A percentile compares a stretch with the other conserved stretches of the same genome.
Conservation (phyloP, 1,139 yeast genomes). For the Magnusiomyces fungicola region DNA sequence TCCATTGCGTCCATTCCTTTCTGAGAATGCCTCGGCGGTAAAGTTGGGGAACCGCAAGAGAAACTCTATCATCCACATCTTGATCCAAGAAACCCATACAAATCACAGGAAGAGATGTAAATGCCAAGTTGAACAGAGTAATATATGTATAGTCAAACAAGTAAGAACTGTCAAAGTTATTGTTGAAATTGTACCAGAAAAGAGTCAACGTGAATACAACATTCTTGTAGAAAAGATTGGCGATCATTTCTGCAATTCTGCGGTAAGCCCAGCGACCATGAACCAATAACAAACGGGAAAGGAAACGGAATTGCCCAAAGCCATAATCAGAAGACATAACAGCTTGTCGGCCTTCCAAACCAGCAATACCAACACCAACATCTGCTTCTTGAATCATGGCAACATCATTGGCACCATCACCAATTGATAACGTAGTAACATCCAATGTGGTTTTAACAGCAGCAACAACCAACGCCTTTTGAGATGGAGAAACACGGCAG, state of each 20-base stretch:
- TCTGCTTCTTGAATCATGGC: conserved; percentile 99
- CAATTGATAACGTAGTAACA: conserved; percentile 88
- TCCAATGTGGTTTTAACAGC: conserved; percentile 74
- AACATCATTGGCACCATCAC: conserved; percentile 98
- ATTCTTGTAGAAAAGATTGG: conserved; percentile 87
- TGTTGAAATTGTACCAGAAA: conserved; percentile 88
- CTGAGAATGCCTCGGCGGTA: conserved; percentile 81
- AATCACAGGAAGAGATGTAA: conserved; percentile 89
- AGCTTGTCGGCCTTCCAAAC: conserved; percentile 97
- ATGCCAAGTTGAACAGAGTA: conserved; percentile 90
- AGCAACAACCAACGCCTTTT: conserved; percentile 91
- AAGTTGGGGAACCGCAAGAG: conserved; percentile 82
- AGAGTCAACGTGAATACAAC: conserved; percentile 80
- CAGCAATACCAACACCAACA: conserved; percentile 97
- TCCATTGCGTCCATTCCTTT: conserved; percentile 68
- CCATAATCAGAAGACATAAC: conserved; percentile 98
- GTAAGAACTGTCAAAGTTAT: conserved; percentile 85
- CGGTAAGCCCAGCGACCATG: conserved; percentile 98
- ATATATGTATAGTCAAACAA: conserved; percentile 86
- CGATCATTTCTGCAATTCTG: conserved; percentile 88
- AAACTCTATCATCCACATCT: conserved; percentile 77
- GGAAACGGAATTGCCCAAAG: conserved; percentile 83
- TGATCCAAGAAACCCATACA: conserved; percentile 88
- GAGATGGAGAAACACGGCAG: conserved; percentile 96
- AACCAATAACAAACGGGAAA: conserved; percentile 69